Conservation (phyloP, 176 grass and related monocot species). For the Musa acuminata region DNA sequence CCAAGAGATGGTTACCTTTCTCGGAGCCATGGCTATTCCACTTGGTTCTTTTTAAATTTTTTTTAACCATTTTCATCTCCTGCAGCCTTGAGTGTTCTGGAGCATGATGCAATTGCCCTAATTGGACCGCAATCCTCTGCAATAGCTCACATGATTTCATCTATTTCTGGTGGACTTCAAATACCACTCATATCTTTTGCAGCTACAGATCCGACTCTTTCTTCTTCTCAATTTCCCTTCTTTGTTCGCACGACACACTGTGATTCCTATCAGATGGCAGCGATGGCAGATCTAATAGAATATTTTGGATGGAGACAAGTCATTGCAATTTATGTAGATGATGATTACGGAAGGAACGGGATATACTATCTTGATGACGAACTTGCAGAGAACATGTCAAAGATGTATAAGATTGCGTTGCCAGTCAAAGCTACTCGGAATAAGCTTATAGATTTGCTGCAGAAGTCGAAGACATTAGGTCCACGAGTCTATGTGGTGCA, state of each 20-base stretch:
- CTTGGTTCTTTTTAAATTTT: background rate
- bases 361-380: slow-evolving; percentile 8
- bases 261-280: slow-evolving; percentile 22
- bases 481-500: slow-evolving; percentile 27
- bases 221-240: slow-evolving; percentile 14
- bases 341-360: slow-evolving; percentile 23
- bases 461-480: slow-evolving; percentile 12
- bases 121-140: slow-evolving; percentile 73
- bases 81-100: slow-evolving; percentile 57
- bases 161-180: slow-evolving; percentile 52
- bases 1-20: background rate
- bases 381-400: slow-evolving; percentile 10
- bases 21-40: background rate
- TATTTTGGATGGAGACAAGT: slow-evolving; percentile 18
- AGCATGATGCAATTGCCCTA: slow-evolving; percentile 48
- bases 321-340: slow-evolving; percentile 17
- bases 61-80: background rate
- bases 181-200: slow-evolving; percentile 72
- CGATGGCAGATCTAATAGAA: slow-evolving; percentile 13
- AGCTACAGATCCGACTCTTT: slow-evolving; percentile 77
- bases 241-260: slow-evolving; percentile 12
- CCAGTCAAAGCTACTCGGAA: background rate
- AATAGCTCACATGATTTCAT: slow-evolving; percentile 61
- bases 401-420: slow-evolving; percentile 18
- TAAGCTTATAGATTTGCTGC: slow-evolving; percentile 20